These are phyloP conservation scores for Blastobotrys illinoisensis DNA, from an alignment of 1,139 yeast genomes.

Conservation along the genomic window DNA sequence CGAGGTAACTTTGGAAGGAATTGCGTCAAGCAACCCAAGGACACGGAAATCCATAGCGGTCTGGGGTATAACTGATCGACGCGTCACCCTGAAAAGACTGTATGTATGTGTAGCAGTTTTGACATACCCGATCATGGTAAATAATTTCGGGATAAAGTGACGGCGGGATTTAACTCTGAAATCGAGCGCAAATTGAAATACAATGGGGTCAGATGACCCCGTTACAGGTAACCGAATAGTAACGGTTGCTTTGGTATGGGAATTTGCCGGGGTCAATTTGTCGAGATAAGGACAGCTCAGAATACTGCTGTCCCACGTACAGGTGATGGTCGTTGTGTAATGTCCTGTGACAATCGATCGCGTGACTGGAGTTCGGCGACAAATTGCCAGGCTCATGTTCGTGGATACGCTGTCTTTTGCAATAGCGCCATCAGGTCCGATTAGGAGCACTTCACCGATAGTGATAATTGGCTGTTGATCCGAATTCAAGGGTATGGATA, in stretches of 20 bases:
- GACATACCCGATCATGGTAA: slow-evolving; percentile 12
- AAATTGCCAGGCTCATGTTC: not conserved
- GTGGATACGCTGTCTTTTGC: not conserved
- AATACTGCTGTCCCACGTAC: not conserved
- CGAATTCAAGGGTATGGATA: not conserved
- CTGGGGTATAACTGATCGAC: slow-evolving; percentile 13
- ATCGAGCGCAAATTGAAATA: slow-evolving; percentile 8
- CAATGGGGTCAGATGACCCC: not conserved
- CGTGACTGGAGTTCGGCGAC: not conserved
- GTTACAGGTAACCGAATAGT: not conserved
- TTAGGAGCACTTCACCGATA: slow-evolving; percentile 17
- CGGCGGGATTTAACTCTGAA: slow-evolving; percentile 8
- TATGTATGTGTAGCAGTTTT: slow-evolving; percentile 1
- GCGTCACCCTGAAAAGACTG: slow-evolving; percentile 9
- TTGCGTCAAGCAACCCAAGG: slow-evolving; percentile 4
- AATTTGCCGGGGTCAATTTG: not conserved
- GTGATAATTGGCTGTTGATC: slow-evolving; percentile 9
- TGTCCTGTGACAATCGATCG: not conserved
- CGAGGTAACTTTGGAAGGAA: slow-evolving; percentile 9
- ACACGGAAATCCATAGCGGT: slow-evolving; percentile 11
- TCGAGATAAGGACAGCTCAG: not conserved
- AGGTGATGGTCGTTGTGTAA: not conserved
- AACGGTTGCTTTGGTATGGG: not conserved
- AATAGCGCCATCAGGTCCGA: slow-evolving; percentile 20
- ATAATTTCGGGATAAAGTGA: not conserved